Conservation (phyloP, 257 asterid genomes). For the Solanum pinnatisectum region DNA sequence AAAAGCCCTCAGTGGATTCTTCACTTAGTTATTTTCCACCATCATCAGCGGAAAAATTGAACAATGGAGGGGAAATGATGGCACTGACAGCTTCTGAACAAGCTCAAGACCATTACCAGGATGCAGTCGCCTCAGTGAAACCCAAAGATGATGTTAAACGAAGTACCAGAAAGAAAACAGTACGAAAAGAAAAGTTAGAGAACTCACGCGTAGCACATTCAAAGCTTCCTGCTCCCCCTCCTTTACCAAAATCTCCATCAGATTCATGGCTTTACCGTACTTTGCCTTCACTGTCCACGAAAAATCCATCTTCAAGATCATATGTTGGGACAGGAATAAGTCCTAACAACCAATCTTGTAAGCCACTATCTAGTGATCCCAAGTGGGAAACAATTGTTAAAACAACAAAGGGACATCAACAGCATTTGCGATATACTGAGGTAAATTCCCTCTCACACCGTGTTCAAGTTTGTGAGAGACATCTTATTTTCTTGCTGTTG, state of each 20-base stretch:
- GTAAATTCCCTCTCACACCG: slow-evolving; percentile 9
- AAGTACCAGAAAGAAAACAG: slow-evolving; percentile 8
- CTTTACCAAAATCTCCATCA: slow-evolving; percentile 72
- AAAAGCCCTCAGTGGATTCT: slow-evolving; percentile 12
- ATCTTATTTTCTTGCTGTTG: neutral
- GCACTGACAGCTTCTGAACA: slow-evolving; percentile 9
- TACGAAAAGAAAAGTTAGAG: slow-evolving; percentile 3
- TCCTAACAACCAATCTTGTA: slow-evolving; percentile 15
- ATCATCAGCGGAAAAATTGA: slow-evolving; percentile 4
- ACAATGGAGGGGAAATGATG: neutral
- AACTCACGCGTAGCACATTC: slow-evolving; percentile 1
- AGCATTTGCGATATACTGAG: slow-evolving; percentile 42
- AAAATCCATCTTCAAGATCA: slow-evolving; percentile 15
- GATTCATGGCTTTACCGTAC: slow-evolving; percentile 94
- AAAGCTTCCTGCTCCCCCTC: slow-evolving; percentile 43
- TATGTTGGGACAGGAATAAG: slow-evolving; percentile 17
- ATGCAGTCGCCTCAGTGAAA: neutral
- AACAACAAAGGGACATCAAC: slow-evolving; percentile 36
- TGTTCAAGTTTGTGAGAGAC: neutral
- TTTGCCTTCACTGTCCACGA: slow-evolving; percentile 56
- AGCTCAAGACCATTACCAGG: slow-evolving; percentile 9
- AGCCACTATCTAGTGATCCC: slow-evolving; percentile 26
- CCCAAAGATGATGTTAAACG: slow-evolving; percentile 8
- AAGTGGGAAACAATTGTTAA: slow-evolving; percentile 65
- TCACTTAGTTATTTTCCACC: slow-evolving; percentile 10